Base-by-base conservation (phyloP, 2,329 filamentous ascomycete genomes). In the Hypoxylon sp. region DNA sequence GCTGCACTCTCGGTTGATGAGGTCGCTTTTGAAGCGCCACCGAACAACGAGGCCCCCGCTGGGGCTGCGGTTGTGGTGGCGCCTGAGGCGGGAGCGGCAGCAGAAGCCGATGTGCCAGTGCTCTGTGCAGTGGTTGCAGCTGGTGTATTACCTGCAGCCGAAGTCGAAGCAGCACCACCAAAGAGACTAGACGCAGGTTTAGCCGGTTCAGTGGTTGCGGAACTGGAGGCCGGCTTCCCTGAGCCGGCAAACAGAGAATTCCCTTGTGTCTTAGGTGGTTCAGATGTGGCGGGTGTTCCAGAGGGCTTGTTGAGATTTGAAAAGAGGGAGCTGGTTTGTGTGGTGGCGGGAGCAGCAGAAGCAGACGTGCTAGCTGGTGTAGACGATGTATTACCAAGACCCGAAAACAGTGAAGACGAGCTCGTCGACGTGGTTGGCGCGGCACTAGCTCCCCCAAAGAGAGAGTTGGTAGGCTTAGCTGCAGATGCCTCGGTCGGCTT, bases 51-150 rank as follows among this genome's bases (percentile, higher is more conserved):
- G 20, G 74, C 67, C 8, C 75, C 18, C 28, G 52, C 14, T 22
- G 78, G 70, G n/a, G 79, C 68, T 8, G 77, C 50, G n/a, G 75
- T 64, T 38, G 78, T 76, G 20, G 74, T 59, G n/a, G 75, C 63
- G 33, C 78, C 76, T 20, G 74, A 59, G 9, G 64, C 51, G n/a
- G 75, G 59, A 22, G 72, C 46, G n/a, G 68, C 20, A 52, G 69
- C 69, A 61, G 77, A 54, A 33, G 78, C 61, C 24, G 78, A 67
- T 12, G 79, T 63, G 3, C 76, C 64, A 6, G 68, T 59, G 46
- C 59, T 61, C 18, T 72, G 50, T 3, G 71, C 64, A 16, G 74
- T 36, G 22, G 74, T 69, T 14, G 75, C 60, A 22, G 73, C 51
- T 18, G 74, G 52, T 22, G 75, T 53, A 49, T 44, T 20, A 11